A percentile compares a stretch with the other conserved stretches of the same genome.
These are phyloP conservation scores for Kodamaea nitidulidarum DNA, from an alignment of 805 yeast species.

Conservation along the genomic window DNA sequence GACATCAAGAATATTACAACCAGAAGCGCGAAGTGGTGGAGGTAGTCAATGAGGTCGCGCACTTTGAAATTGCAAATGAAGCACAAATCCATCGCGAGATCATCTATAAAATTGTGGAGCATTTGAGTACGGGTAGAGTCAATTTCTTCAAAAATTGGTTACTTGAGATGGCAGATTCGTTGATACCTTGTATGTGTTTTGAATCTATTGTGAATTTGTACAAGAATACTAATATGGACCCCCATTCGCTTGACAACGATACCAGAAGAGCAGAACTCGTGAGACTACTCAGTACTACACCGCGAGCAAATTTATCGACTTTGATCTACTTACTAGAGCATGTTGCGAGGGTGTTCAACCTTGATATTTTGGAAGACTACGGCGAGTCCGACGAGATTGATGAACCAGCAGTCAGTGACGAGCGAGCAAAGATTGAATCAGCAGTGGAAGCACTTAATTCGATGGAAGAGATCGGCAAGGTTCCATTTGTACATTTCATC, in stretches of 20 bases:
- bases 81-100: slow-evolving; percentile 20
- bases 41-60: slow-evolving; percentile 18
- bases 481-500: slow-evolving; percentile 40
- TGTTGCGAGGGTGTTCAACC: slow-evolving; percentile 21
- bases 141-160: slow-evolving; percentile 39
- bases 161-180: slow-evolving; percentile 37
- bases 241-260: slow-evolving; percentile 10
- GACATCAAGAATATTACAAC: slow-evolving; percentile 32
- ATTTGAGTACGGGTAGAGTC: slow-evolving; percentile 14
- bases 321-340: slow-evolving; percentile 35
- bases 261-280: slow-evolving; percentile 18
- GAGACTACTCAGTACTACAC: slow-evolving; percentile 28
- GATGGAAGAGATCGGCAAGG: slow-evolving; percentile 33
- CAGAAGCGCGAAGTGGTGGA: slow-evolving; percentile 27
- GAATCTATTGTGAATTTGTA: slow-evolving; percentile 27
- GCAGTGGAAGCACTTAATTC: slow-evolving; percentile 21
- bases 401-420: slow-evolving; percentile 3
- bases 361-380: slow-evolving; percentile 22
- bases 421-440: background rate
- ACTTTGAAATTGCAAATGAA: slow-evolving; percentile 17
- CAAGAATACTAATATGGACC: slow-evolving; percentile 8
- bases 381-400: slow-evolving; percentile 25
- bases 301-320: slow-evolving; percentile 38
- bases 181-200: slow-evolving; percentile 39
- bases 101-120: slow-evolving; percentile 15